Evolutionary conservation across 306 rosid species (phyloP), one percentile per base, ranked within the genome.

Genomic region (Myrica gale): DNA sequence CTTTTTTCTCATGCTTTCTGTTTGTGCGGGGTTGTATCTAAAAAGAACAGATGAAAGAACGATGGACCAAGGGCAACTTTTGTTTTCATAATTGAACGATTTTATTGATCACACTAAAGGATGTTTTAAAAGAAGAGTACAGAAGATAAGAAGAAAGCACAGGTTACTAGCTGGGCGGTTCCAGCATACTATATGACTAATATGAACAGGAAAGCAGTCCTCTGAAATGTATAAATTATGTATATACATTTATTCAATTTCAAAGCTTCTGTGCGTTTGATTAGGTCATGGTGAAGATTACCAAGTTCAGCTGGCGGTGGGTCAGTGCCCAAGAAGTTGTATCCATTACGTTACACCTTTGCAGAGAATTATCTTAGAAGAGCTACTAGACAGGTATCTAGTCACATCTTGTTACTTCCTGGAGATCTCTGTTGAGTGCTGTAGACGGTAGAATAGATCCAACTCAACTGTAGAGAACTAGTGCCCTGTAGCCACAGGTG

Each of bases 311-410:
- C 77, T 78, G 68, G 97, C 97, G 62, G 93, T 85, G 72, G 97
- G 97, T 74, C 97, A 92, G 76, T 95, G 98, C 83, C 98, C 97
- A 32, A 89, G 93, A 82, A 90, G 87, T 73, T 95, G 98, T 81
- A 95, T 90, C 69, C 91, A 95, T 82, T 95, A 92, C 5, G 92
- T 92, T 7, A 95, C 98, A 47, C 97, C 97, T 61, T 89, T 90
- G 5, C 98, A 95, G 74, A 94, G 97, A 81, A 86, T 89, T 74
- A 76, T 94, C 71, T 76, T 94, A 69, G 96, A 94, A 87, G 98
- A 94, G 79, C 82, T 94, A 57, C 95, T 90, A 81, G 86, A 90
- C 74, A 87, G 97, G 98, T 94, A 60, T 42, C 23, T 47, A 69
- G 57, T 53, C 10, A 60, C 21, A 68, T 44, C 19, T 68, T 9